Evolutionary conservation across 768 basidiomycete genomes (phyloP).

Genomic region (Dendrothele bispora): DNA sequence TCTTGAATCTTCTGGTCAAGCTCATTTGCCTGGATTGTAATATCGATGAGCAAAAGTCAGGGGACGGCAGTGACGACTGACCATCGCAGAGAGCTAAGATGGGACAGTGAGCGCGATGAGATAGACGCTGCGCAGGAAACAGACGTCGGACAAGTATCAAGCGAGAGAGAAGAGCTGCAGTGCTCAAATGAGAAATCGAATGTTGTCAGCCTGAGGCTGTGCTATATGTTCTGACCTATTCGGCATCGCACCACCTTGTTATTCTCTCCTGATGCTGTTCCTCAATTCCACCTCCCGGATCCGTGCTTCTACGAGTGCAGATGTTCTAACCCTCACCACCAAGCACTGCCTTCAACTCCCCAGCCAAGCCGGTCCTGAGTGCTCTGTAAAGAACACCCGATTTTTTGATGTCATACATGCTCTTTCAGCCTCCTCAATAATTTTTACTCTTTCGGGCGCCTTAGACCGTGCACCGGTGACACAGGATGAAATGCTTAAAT

Average conservation of each 20-base stretch:
- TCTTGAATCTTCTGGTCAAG: slow-evolving; percentile 94
- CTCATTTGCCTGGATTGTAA: slow-evolving; percentile 48
- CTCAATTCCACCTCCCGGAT: slow-evolving; percentile 27
- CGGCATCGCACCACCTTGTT: not conserved
- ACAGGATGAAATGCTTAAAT: slow-evolving; percentile 40
- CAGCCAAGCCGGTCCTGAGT: slow-evolving; percentile 20
- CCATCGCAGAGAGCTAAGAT: slow-evolving; percentile 9
- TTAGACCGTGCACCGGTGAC: slow-evolving; percentile 44
- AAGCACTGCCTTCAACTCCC: slow-evolving; percentile 37
- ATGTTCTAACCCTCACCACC: slow-evolving; percentile 44
- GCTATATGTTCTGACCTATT: slow-evolving; percentile 1
- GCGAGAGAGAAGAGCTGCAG: slow-evolving; percentile 11
- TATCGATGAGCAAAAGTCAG: slow-evolving; percentile 8
- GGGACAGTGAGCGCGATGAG: slow-evolving; percentile 35
- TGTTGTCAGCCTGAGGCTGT: slow-evolving; percentile 4
- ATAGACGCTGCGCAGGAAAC: slow-evolving; percentile 8
- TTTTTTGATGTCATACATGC: slow-evolving; percentile 48
- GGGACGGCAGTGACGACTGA: not conserved
- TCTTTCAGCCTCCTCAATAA: slow-evolving; percentile 46
- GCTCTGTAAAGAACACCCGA: slow-evolving; percentile 34
- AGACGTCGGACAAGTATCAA: not conserved
- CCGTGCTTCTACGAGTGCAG: slow-evolving; percentile 43
- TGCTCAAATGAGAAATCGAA: slow-evolving; percentile 3
- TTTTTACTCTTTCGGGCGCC: slow-evolving; percentile 54
- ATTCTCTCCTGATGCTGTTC: slow-evolving; percentile 1